Conservation (phyloP, 148 eudicot genomes). For the Vaccinium corymbosum region DNA sequence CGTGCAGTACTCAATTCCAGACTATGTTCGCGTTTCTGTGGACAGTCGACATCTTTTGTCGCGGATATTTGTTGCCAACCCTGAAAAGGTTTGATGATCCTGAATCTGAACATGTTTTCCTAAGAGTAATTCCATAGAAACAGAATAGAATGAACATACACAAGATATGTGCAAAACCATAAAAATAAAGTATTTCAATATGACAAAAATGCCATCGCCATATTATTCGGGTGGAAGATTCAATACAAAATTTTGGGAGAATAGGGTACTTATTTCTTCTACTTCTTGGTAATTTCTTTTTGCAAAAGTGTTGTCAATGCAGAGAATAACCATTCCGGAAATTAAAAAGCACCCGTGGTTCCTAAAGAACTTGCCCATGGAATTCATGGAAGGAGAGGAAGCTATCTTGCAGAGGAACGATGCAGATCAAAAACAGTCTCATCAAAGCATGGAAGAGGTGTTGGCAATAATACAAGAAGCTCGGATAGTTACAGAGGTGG, state of each 20-base stretch:
- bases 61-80: slow-evolving; percentile 69
- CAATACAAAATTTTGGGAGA: background rate
- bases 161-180: no score
- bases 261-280: background rate
- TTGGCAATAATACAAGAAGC: slow-evolving; percentile 64
- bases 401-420: slow-evolving; percentile 35
- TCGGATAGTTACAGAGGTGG: slow-evolving; percentile 28
- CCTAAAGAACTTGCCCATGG: slow-evolving; percentile 66
- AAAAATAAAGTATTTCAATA: no score
- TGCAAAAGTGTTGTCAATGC: slow-evolving; percentile 12
- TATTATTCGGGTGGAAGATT: background rate
- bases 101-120: background rate
- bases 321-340: slow-evolving; percentile 87
- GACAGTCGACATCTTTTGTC: slow-evolving; percentile 76
- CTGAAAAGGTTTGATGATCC: slow-evolving; percentile 54
- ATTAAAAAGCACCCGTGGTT: slow-evolving; percentile 84
- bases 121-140: background rate
- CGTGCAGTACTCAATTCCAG: slow-evolving; percentile 63
- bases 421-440: slow-evolving; percentile 39
- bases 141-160: background rate
- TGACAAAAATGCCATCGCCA: background rate
- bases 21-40: slow-evolving; percentile 42
- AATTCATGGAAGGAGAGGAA: slow-evolving; percentile 52
- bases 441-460: slow-evolving; percentile 56
- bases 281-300: background rate